Evolutionary conservation across 2,329 filamentous ascomycete species (phyloP).

Genomic region (Penicillium sp.): DNA sequence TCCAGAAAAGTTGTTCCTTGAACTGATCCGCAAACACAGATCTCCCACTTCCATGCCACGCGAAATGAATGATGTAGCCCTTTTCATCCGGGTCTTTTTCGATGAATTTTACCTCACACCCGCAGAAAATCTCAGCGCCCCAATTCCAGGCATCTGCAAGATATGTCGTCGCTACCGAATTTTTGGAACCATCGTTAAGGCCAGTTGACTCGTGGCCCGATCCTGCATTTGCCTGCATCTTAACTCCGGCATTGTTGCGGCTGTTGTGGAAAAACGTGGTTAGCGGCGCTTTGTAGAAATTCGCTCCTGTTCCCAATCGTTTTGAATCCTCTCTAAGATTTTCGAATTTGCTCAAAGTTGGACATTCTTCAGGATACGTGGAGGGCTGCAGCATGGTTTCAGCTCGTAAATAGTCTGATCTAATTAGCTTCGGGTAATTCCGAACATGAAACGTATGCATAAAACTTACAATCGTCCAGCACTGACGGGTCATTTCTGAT

Average conservation of each 20-base stretch:
- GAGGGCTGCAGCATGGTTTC: constrained; percentile 18
- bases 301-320: constrained; percentile 38
- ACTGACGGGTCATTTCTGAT: constrained; percentile 30
- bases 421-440: not conserved
- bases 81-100: constrained; percentile 50
- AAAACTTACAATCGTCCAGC: constrained; percentile 11
- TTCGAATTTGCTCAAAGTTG: constrained; percentile 5
- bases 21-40: constrained; percentile 53
- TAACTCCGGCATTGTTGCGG: not conserved
- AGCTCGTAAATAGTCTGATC: constrained; percentile 14
- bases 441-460: not conserved
- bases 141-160: constrained; percentile 69
- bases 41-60: constrained; percentile 62
- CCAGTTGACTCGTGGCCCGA: not conserved
- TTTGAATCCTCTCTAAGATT: constrained; percentile 4
- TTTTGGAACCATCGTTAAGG: constrained; percentile 42
- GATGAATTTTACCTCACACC: constrained; percentile 64
- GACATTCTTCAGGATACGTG: constrained; percentile 8
- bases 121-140: constrained; percentile 70
- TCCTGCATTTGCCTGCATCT: not conserved
- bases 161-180: constrained; percentile 61
- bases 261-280: not conserved
- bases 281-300: not conserved
- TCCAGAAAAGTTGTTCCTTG: constrained; percentile 63
- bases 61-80: constrained; percentile 64